Base-by-base conservation (phyloP, 805 yeast genomes). In the Candida multigemmis region DNA sequence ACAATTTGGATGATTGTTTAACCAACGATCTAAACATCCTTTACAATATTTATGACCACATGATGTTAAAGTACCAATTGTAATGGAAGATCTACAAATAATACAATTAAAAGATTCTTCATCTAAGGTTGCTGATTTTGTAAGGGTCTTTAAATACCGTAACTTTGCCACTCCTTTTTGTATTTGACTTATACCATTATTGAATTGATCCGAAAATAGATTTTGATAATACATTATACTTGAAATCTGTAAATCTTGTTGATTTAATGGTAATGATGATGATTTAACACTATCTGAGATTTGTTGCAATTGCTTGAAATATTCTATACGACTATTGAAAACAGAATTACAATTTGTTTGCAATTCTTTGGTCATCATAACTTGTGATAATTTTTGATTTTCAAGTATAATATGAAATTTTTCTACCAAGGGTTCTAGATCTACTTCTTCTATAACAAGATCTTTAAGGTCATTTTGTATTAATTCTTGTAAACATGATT, bases 41-140 rank as follows among this genome's bases (percentile, higher is more conserved):
- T 73, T 70, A 48, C 98, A 91, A 46, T 80, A 91, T 39, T 75
- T 76, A 52, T 91, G 98, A 0, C 97, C 97, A 64, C 98, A 91
- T 7, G 74, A 74, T 0, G 94, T 79, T 30, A 91, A 58, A 0
- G 91, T 68, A 0, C 98, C 98, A 21, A 74, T 61, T 3, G 70
- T 60, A 26, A 86, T 83, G 2, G 69, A 47, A 4, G 75, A 66
- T 12, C 80, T 71, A 48, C 98, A 91, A 34, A 91, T 87, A 17
- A 77, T 68, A 50, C 98, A 91, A 12, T 66, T 51, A 28, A 65
- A 46, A 7, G 62, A 71, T 6, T 64, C 65, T 7, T 54, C 56
- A 8, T 37, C 42, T 6, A 5, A 7, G 10, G 13, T 14, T n/a
- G 20, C 6, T 22, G 12, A 10, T 21, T 12, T 21, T 22, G 14